These are phyloP conservation scores for Claviceps sorghi DNA, from an alignment of 2,329 filamentous ascomycete genomes.

Conservation along the genomic window DNA sequence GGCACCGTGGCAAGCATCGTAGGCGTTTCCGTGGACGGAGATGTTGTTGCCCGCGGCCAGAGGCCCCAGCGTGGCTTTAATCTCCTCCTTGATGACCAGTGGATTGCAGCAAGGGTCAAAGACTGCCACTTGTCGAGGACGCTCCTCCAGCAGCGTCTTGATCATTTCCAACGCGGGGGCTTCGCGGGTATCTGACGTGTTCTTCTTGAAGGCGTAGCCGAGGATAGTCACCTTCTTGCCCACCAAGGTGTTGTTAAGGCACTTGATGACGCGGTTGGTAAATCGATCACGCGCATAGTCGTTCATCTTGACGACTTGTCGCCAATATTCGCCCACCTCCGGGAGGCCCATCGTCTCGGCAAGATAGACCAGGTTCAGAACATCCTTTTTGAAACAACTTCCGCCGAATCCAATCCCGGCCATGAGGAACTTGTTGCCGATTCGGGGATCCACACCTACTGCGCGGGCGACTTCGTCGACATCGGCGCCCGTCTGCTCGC, in stretches of 20 bases:
- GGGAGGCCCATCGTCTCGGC: slow-evolving; percentile 53
- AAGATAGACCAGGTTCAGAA: slow-evolving; percentile 58
- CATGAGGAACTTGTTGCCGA: slow-evolving; percentile 59
- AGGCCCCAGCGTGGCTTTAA: slow-evolving; percentile 27
- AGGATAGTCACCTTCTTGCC: slow-evolving; percentile 60
- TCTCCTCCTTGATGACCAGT: slow-evolving; percentile 34
- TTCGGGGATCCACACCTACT: slow-evolving; percentile 55
- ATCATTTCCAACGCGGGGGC: slow-evolving; percentile 55
- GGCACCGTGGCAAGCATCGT: slow-evolving; percentile 33
- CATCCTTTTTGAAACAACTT: slow-evolving; percentile 71
- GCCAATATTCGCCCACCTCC: slow-evolving; percentile 65
- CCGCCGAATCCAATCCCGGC: slow-evolving; percentile 67
- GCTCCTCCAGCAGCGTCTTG: slow-evolving; percentile 48
- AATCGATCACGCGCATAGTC: slow-evolving; percentile 60
- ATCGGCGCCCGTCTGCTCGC: slow-evolving; percentile 61
- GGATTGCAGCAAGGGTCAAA: slow-evolving; percentile 52
- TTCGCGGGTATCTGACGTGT: slow-evolving; percentile 62
- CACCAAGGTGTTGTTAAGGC: slow-evolving; percentile 52
- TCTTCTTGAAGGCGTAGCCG: slow-evolving; percentile 68
- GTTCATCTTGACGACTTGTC: slow-evolving; percentile 60
- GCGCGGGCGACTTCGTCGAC: slow-evolving; percentile 56
- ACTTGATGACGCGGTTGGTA: slow-evolving; percentile 47
- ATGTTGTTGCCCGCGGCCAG: slow-evolving; percentile 28
- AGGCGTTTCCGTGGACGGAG: slow-evolving; percentile 31
- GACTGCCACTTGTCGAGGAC: slow-evolving; percentile 47